These are phyloP conservation scores for Metarhizium robertsii DNA, from an alignment of 2,329 filamentous ascomycete genomes.

Conservation along the genomic window DNA sequence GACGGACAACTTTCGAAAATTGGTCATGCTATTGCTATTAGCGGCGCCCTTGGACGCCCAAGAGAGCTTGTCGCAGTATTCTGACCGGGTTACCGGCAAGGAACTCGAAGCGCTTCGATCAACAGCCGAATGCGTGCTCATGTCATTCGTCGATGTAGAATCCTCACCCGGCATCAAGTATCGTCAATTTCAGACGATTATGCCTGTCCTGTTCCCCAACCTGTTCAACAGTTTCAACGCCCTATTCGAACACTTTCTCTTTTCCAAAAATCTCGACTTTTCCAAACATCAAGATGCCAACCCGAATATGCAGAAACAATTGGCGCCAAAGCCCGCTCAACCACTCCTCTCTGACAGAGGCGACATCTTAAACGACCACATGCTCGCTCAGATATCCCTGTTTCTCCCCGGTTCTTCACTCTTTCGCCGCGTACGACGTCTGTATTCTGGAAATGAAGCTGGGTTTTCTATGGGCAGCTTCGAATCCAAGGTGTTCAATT, in stretches of 20 bases:
- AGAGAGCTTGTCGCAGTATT: constrained; percentile 54
- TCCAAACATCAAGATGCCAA: constrained; percentile 36
- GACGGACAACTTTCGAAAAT: constrained; percentile 60
- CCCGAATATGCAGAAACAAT: not conserved
- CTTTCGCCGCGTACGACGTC: constrained; percentile 54
- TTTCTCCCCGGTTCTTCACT: constrained; percentile 57
- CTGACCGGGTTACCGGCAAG: constrained; percentile 43
- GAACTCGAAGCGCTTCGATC: constrained; percentile 49
- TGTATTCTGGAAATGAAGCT: constrained; percentile 62
- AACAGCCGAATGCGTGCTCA: constrained; percentile 56
- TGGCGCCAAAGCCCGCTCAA: constrained; percentile 22
- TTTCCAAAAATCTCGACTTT: constrained; percentile 62
- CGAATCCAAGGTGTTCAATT: constrained; percentile 67
- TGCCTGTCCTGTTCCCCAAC: constrained; percentile 52
- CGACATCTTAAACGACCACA: constrained; percentile 55
- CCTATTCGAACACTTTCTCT: constrained; percentile 67
- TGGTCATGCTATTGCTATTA: constrained; percentile 62
- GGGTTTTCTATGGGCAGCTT: constrained; percentile 74
- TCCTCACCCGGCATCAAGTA: constrained; percentile 54
- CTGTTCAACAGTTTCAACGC: constrained; percentile 59
- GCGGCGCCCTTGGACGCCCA: constrained; percentile 55
- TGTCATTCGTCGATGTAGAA: constrained; percentile 57
- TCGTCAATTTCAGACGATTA: constrained; percentile 48
- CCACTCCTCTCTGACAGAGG: constrained; percentile 43
- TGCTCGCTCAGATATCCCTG: constrained; percentile 62